Base-by-base conservation (phyloP, 2,329 filamentous ascomycete genomes). In the Hymenoscyphus infarciens region DNA sequence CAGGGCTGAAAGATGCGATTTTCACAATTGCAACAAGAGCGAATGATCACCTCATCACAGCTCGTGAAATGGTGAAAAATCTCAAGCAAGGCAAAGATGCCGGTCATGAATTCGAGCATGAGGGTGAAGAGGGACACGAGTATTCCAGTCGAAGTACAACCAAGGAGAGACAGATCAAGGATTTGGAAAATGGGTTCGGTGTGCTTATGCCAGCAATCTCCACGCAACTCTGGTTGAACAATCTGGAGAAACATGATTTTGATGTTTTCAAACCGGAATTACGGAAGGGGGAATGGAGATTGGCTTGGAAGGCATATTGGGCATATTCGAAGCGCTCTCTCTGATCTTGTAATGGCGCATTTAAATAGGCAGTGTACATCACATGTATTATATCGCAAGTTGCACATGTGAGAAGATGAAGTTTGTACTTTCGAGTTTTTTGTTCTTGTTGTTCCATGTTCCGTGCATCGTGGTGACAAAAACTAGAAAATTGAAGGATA, bases 31-130 rank as follows among this genome's bases (percentile, higher is more conserved):
- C 95, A 0, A 99, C 95, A 0, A 85, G 94, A 42, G 95, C 95
- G 6, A 96, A 96, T 72, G 95, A 99, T 74, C 95, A 99, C 76
- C 80, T 99, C 38, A 96, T 97, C 69, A 98, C 94, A 0, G 94
- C 90, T 1, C 82, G 92, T 63, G 91, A 97, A 74, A 97, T 99
- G 92, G 76, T 98, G 64, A 88, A 87, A 72, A 91, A 90, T 70
- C 78, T 97, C 22, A 85, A 85, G 60, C 87, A 86, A 3, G 91
- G 92, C 1, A 78, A 89, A 69, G 87, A 86, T 57, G 85, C 91
- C 0, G 91, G 89, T 0, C 94, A 97, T 74, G 91, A 91, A 5
- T 97, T 94, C 74, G 94, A 98, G 77, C 91, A 97, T 72, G 83
- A 89, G 64, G 85, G 87, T 33, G 92, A 97, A 73, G 87, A 87